Evolutionary conservation across 805 yeast species (phyloP), one percentile per base, ranked within the genome.

Genomic region (Suhomyces pyralidae): DNA sequence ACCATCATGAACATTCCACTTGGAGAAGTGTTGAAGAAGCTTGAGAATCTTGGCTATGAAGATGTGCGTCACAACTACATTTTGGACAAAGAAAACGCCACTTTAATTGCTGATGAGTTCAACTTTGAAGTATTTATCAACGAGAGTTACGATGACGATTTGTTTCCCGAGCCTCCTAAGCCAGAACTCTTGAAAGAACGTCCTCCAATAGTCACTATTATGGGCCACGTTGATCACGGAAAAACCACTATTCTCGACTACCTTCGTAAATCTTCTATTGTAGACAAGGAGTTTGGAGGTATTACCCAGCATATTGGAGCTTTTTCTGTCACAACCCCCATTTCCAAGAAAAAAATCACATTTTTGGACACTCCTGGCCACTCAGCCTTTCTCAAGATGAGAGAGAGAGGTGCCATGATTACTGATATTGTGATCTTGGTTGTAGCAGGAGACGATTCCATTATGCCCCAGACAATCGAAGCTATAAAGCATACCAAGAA

Each of bases 181-280:
- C 63, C 66, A n/a, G 69, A 71, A 6, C 62, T 69, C 20, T 66
- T 86, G 56, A 82, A 81, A 45, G 77, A 84, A 6, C 76, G 98
- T 58, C 91, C 99, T 0, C 99, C 99, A 0, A 86, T 94, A 22
- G 97, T 94, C 5, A 92, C 99, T 0, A 89, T 94, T 49, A 94
- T 94, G 98, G 99, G 99, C 2, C 99, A 94, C 68, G 99, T 94
- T 28, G 99, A 94, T 69, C 99, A 94, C 65, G 99, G 99, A 2
- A 94, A 94, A 67, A 94, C 99, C 1, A 93, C 99, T 0, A 85
- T 94, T 55, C 78, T 94, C 51, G 99, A 94, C 67, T 82, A 84
- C 62, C 73, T 94, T 61, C 78, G 98, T 45, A 90, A 89, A 58
- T 87, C 97, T 0, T 82, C 92, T 0, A 83, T 94, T 7, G 98